Conservation (phyloP, 2,329 filamentous ascomycete species). For the Pseudogymnoascus sp. region DNA sequence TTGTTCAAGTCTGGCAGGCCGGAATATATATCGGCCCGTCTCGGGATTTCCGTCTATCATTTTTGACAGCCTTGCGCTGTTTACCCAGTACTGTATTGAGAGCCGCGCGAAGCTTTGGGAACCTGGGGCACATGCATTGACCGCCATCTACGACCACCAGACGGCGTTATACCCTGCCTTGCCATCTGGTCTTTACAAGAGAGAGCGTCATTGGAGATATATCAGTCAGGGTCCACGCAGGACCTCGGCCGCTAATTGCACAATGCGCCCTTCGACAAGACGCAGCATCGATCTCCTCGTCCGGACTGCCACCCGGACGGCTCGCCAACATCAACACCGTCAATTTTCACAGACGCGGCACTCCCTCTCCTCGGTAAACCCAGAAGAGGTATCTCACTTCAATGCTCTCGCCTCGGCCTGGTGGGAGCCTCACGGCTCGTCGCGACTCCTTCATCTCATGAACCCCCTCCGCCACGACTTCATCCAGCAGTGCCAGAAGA, state of each 20-base stretch:
- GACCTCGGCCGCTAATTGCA: neutral
- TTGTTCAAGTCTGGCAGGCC: neutral
- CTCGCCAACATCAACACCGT: constrained; percentile 2
- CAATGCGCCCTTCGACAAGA: neutral
- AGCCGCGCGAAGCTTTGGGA: constrained; percentile 2
- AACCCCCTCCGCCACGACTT: constrained; percentile 95
- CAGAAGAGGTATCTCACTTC: constrained; percentile 89
- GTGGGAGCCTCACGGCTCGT: constrained; percentile 96
- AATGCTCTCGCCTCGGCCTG: constrained; percentile 85
- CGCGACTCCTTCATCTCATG: constrained; percentile 91
- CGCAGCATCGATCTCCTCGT: neutral
- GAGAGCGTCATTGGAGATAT: neutral
- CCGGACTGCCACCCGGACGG: neutral
- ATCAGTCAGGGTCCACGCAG: neutral
- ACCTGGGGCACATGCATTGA: neutral
- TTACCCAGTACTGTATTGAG: neutral
- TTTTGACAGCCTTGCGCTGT: constrained; percentile 1
- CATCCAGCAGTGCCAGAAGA: constrained; percentile 56
- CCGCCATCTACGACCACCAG: constrained; percentile 1
- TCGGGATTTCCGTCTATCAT: neutral
- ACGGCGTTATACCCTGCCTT: constrained; percentile 1
- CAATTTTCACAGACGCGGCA: constrained; percentile 12
- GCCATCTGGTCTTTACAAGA: neutral
- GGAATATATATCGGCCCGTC: neutral
- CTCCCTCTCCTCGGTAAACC: constrained; percentile 65